Base-by-base conservation (phyloP, 1,284 basidiomycete species). In the Naganishia cerealis region DNA sequence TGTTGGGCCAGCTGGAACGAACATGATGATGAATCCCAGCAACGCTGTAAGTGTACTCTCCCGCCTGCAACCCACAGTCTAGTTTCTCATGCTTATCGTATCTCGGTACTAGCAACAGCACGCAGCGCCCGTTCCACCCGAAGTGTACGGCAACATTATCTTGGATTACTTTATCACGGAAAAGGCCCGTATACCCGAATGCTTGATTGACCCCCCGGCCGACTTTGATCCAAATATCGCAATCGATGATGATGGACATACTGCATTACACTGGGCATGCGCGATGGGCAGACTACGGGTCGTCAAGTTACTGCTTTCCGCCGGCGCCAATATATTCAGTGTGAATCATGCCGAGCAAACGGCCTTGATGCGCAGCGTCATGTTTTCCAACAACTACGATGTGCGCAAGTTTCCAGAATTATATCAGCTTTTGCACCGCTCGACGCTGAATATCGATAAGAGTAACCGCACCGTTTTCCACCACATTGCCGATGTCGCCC, bases 321-420 rank as follows among this genome's bases (percentile, higher is more conserved):
- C 94, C 1, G 94, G 95, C 36, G 95, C 95, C 13, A 93, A 97
- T 78, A 93, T 98, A 72, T 99, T 97, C 84, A 90, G 92, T 73
- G 93, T 95, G 74, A 99, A 99, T 83, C 91, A 91, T 78, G 88
- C 92, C 29, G 96, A 96, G 33, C 96, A 99, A 80, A 99, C 96
- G 12, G 90, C 96, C 0, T 83, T 99, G 65, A 99, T 99, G 96
- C 91, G 96, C 26, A 91, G 90, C 72, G 96, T 98, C 76, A 99
- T 99, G 96, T 99, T 99, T 80, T 92, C 93, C 69, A 99, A 99
- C 82, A 99, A 99, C 80, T 99, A 99, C 78, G 96, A 99, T 80
- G 89, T 99, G 65, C 91, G 96, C 75, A 99, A 99, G 80, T 99
- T 99, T 76, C 93, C 94, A 2, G 95, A 99, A 78, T 84, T 99